Base-by-base conservation (phyloP, 2,329 filamentous ascomycete species). In the Phialemoniopsis sp. region DNA sequence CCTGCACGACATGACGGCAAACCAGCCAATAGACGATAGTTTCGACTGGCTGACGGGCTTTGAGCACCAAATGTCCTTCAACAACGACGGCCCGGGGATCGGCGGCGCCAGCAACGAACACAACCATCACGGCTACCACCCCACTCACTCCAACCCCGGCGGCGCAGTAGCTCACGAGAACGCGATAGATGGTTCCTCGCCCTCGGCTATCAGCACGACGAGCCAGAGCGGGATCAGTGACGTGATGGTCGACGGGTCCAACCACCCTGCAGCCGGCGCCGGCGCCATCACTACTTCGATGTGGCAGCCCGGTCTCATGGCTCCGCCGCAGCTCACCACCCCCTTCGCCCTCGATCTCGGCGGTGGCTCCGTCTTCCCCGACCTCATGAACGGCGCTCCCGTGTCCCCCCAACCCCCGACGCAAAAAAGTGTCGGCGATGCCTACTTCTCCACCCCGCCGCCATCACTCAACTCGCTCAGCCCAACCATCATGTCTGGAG, bases 171-270 rank as follows among this genome's bases (percentile, higher is more conserved):
- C 38, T 40, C 85, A 85, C 53, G 89, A 95, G 51, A 85, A 82
- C 48, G 89, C 87, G 19, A 78, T 96, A 39, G 91, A 95, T 53
- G 89, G 87, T 43, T 97, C 93, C 10, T 97, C 93, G 13, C 93
- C 93, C 13, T 97, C 93, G 8, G 89, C 89, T 34, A 91, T 97
- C 60, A 97, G 91, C 67, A 95, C 88, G 32, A 88, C 87, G 43
- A 97, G 90, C 63, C 90, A 94, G 56, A 91, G 87, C 59, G 87
- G 85, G 37, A 87, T 90, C 60, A 94, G 88, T 63, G 93, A 97
- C 58, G 81, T 89, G 43, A 89, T 95, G 84, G 72, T 93, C 42
- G 89, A 96, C 61, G 88, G 87, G 43, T 80, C 79, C 29, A 84
- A 83, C 60, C 80, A 83, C 48, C 72, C 76, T 31, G 69, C 74